Conservation (phyloP, 306 rosid genomes). For the Gleditsia sinensis region DNA sequence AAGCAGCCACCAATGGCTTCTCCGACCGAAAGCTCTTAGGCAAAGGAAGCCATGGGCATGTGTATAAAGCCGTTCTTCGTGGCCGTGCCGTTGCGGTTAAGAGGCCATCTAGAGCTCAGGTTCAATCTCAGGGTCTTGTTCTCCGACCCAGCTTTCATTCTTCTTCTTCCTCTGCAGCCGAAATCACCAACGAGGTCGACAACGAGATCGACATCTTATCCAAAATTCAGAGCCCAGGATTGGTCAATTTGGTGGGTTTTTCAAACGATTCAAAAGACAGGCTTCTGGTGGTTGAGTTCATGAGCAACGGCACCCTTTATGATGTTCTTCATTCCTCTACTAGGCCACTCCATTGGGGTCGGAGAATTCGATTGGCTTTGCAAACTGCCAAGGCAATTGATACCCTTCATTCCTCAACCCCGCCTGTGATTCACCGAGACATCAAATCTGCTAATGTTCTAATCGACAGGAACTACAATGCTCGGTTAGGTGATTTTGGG, state of each 20-base stretch:
- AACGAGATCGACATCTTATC: conserved; percentile 94
- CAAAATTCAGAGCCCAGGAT: conserved; percentile 72
- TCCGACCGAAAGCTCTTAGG: conserved; percentile 82
- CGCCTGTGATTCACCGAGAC: conserved; percentile 90
- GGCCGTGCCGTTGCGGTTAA: conserved; percentile 82
- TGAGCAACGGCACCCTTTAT: conserved; percentile 91
- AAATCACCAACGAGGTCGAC: conserved; percentile 67
- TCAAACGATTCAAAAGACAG: conserved; percentile 63
- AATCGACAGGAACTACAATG: conserved; percentile 71
- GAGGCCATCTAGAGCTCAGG: conserved; percentile 67
- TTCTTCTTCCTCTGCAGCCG: conserved; percentile 37
- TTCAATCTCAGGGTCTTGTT: conserved; percentile 30
- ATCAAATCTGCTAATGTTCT: conserved; percentile 87
- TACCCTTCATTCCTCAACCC: conserved; percentile 71
- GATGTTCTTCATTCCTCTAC: conserved; percentile 71
- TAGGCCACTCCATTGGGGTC: conserved; percentile 67
- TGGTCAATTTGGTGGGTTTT: conserved; percentile 83
- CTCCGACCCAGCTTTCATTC: conserved; percentile 31
- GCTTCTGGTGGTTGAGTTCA: conserved; percentile 89
- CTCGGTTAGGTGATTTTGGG: conserved; percentile 89
- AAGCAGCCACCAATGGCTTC: conserved; percentile 86
- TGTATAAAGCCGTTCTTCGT: conserved; percentile 71
- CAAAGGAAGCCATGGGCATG: conserved; percentile 86
- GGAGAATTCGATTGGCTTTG: conserved; percentile 76
- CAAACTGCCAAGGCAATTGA: conserved; percentile 89